These are phyloP conservation scores for Cucurbita moschata DNA, from an alignment of 306 rosid species.

Conservation along the genomic window DNA sequence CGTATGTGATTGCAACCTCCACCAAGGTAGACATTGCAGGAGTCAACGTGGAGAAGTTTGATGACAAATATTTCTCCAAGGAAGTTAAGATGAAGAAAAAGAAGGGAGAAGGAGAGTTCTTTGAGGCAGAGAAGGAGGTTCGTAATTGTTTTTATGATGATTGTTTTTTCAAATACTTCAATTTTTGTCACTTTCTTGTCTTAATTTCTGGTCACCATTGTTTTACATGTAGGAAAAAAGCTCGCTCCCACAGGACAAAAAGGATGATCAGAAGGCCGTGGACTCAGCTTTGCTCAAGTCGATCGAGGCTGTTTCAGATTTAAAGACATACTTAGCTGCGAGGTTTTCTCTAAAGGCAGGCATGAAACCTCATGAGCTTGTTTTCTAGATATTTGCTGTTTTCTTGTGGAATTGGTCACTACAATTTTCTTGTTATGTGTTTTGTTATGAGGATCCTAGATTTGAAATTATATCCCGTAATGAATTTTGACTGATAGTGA, in stretches of 20 bases:
- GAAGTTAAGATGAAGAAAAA: conserved; percentile 35
- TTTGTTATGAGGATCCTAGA: neutral
- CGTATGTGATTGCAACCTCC: conserved; percentile 56
- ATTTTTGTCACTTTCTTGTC: neutral
- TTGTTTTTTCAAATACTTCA: neutral
- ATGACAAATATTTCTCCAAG: conserved; percentile 53
- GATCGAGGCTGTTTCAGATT: conserved; percentile 50
- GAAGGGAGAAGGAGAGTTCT: conserved; percentile 56
- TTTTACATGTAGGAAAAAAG: conserved; percentile 40
- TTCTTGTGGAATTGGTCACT: neutral
- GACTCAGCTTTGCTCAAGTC: conserved; percentile 43
- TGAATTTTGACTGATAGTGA: neutral
- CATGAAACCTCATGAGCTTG: conserved; percentile 71
- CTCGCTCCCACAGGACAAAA: conserved; percentile 55
- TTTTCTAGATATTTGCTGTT: conserved; percentile 24
- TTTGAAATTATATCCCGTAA: neutral
- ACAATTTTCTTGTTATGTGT: no score
- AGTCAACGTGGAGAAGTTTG: conserved; percentile 30
- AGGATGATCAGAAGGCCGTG: conserved; percentile 64
- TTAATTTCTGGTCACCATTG: neutral
- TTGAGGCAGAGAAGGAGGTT: conserved; percentile 58
- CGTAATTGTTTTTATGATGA: neutral
- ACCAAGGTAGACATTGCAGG: conserved; percentile 52
- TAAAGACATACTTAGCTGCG: conserved; percentile 59
- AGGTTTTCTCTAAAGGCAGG: conserved; percentile 66